phyloP scores from a whole-genome alignment of 2,329 filamentous ascomycete genomes.

The Aspergillus clavatus region DNA sequence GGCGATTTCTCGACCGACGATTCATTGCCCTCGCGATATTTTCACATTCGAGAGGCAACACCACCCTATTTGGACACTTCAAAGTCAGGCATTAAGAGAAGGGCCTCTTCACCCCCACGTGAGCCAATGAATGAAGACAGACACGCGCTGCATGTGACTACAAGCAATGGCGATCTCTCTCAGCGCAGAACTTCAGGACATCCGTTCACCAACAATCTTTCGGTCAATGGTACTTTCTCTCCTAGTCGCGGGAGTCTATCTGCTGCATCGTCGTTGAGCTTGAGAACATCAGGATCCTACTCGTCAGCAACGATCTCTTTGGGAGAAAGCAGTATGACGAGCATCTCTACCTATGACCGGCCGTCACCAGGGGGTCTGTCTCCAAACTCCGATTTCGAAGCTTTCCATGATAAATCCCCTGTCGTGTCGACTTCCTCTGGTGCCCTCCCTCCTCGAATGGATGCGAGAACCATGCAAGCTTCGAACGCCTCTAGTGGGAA shows the following conservation, averaged over 20 bases:
- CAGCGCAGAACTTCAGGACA: slow-evolving; percentile 51
- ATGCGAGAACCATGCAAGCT: slow-evolving; percentile 33
- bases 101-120: slow-evolving; percentile 59
- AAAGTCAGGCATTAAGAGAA: slow-evolving; percentile 57
- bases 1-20: slow-evolving; percentile 40
- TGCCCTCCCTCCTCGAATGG: slow-evolving; percentile 35
- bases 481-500: slow-evolving; percentile 31
- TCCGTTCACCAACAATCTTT: slow-evolving; percentile 52
- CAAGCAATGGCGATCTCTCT: slow-evolving; percentile 48
- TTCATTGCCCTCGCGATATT: slow-evolving; percentile 29
- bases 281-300: slow-evolving; percentile 56
- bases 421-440: slow-evolving; percentile 44
- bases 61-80: slow-evolving; percentile 35
- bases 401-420: slow-evolving; percentile 50
- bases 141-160: slow-evolving; percentile 29
- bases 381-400: slow-evolving; percentile 52
- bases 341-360: slow-evolving; percentile 57
- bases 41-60: slow-evolving; percentile 37
- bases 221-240: slow-evolving; percentile 51
- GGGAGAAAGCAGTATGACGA: slow-evolving; percentile 60
- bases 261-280: slow-evolving; percentile 59
- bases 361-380: slow-evolving; percentile 58
- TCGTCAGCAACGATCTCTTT: slow-evolving; percentile 59
- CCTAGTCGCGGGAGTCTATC: slow-evolving; percentile 59
- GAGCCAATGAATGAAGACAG: slow-evolving; percentile 43